Conservation (phyloP, 768 basidiomycete species). For the Lyophyllum decastes region DNA sequence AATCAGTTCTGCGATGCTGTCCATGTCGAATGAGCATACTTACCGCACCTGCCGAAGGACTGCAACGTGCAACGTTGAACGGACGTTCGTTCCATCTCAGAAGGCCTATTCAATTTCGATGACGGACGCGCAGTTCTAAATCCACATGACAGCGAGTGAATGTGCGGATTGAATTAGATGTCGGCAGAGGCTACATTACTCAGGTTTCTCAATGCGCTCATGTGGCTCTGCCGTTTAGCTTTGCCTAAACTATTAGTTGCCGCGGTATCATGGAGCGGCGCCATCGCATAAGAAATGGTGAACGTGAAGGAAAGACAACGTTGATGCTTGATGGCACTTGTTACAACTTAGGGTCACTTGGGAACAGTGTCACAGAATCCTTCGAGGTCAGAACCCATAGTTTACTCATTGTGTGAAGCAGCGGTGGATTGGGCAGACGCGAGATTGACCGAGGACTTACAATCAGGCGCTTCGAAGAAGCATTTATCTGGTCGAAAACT, state of each 20-base stretch:
- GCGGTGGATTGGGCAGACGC: background rate
- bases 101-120: background rate
- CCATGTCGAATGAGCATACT: background rate
- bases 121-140: background rate
- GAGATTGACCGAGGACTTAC: background rate
- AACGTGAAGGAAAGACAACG: background rate
- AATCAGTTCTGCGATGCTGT: background rate
- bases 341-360: background rate
- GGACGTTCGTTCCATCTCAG: background rate
- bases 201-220: background rate
- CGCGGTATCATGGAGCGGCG: background rate
- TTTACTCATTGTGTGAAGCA: background rate
- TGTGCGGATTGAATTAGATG: background rate
- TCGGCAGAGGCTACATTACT: background rate
- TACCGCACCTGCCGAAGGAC: background rate
- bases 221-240: background rate
- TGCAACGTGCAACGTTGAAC: slow-evolving; percentile 3
- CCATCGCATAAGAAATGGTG: background rate
- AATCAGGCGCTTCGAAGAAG: background rate
- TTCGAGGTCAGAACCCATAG: background rate
- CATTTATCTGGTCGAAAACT: background rate
- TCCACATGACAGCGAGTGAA: background rate
- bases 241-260: background rate
- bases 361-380: too few relatives aligned
- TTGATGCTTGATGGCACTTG: background rate